phyloP scores from a whole-genome alignment of 768 basidiomycete genomes.

The Dentipellis sp. region DNA sequence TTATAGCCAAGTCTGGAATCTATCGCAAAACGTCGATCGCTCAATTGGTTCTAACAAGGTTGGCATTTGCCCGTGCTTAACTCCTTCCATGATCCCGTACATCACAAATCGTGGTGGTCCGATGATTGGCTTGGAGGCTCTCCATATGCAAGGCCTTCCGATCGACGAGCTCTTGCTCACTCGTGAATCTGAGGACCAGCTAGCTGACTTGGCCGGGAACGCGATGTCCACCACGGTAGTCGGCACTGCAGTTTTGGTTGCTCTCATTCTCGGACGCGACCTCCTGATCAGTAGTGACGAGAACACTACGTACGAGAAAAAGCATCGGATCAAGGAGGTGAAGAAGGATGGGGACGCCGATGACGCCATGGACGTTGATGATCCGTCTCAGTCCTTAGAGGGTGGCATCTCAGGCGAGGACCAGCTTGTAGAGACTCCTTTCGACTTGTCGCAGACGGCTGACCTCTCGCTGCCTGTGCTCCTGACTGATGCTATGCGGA shows the following conservation, averaged over 20 bases:
- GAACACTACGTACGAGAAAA: constrained; percentile 57
- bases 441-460: constrained; percentile 57
- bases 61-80: constrained; percentile 88
- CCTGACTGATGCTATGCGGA: constrained; percentile 54
- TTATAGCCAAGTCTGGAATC: constrained; percentile 82
- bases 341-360: constrained; percentile 16
- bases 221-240: constrained; percentile 98
- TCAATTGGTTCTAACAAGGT: constrained; percentile 71
- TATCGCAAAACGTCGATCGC: constrained; percentile 94
- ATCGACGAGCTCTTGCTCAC: constrained; percentile 88
- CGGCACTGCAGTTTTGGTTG: constrained; percentile 80
- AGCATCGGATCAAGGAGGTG: constrained; percentile 26
- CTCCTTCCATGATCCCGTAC: constrained; percentile 95
- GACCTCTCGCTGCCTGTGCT: constrained; percentile 41
- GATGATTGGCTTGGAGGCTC: constrained; percentile 87
- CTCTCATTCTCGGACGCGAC: constrained; percentile 57
- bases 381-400: constrained; percentile 23
- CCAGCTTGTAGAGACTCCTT: constrained; percentile 45
- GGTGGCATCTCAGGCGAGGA: constrained; percentile 69
- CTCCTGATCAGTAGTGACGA: constrained; percentile 63
- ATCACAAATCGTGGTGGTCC: constrained; percentile 94
- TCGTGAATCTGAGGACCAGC: constrained; percentile 86
- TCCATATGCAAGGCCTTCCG: constrained; percentile 91
- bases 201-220: constrained; percentile 92
- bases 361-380: constrained; percentile 44